Evolutionary conservation across 1,139 yeast genomes (phyloP), one percentile per base, ranked within the genome.

Genomic region (Magnusiomyces sp.): DNA sequence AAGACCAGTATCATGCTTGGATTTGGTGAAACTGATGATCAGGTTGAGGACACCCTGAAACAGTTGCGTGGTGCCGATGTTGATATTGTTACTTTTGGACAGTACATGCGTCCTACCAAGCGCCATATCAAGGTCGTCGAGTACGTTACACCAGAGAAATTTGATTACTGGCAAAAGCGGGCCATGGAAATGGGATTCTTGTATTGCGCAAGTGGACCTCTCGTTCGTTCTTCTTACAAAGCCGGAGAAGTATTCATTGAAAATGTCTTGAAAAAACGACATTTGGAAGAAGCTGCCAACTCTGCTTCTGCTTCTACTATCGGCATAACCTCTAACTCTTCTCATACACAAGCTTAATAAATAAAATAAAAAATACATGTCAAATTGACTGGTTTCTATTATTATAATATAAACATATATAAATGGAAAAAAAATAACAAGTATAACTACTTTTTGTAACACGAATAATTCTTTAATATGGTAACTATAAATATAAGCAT

Each of bases 201-300:
- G 49, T 92, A 94, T 64, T 95, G 96, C 65, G 98, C 98, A 2
- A 83, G 95, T 59, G 98, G 98, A 2, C 98, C 99, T 5, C 75
- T 94, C 61, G 97, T 94, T 14, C 79, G 99, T 66, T 88, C 97
- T 1, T 86, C 95, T 1, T 94, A 94, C 69, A 94, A 92, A 69
- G 99, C 99, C 16, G 99, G 99, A 55, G 99, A 94, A 68, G 89
- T 95, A 1, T 94, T 89, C 62, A 90, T 94, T 61, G 98, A 94
- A 68, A 92, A 92, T 63, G 95, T 92, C 37, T 74, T 94, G 56
- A 81, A 83, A 62, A 86, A 86, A 71, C 80, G 94, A 65, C 45
- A 46, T 6, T 17, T 43, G 29, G 45, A 44, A 16, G 50, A 42
- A 17, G 47, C 41, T 10, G 20, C 43, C 11, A 45, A 47, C 5